Base-by-base conservation (phyloP, 768 basidiomycete genomes). In the Mrakia gelida region DNA sequence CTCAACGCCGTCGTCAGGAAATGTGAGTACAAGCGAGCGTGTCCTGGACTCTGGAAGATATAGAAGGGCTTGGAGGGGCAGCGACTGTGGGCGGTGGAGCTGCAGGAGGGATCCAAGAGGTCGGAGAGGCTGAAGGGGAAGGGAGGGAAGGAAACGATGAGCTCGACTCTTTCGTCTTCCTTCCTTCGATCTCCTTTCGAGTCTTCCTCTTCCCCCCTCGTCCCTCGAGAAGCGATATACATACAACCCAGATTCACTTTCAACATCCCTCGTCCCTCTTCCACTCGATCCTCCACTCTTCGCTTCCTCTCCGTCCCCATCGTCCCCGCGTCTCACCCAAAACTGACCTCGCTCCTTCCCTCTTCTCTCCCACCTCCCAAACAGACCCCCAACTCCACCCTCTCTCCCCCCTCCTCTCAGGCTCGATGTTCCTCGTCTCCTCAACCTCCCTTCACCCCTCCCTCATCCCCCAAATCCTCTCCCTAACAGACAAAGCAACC, bases 401-500 rank as follows among this genome's bases (percentile, higher is more conserved):
- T 5, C 54, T 76, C 63, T 21, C 28, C 30, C 30, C 63, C 5
- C 32, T 78, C 28, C 41, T 78, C 5, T 28, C 61, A 32, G 77
- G 77, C 10, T 38, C 77, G 28, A 78, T 78, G 77, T 43, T 73
- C 71, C 16, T 78, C 72, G 28, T 78, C n/a, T 54, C 72, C 71
- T 2, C 23, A n/a, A n/a, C 41, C 3, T 21, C 52, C 32, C 71
- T 54, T 21, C 59, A 62, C 23, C 62, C 72, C 13, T 23, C 77
- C 9, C 61, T 73, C 34, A 73, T 78, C 34, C 54, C 77, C 34
- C 38, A 65, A 34, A 18, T 78, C 41, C 72, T 78, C 62, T 21
- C 72, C 21, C 32, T 30, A 3, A 59, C 71, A 28, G 72, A 78
- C 62, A 73, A 74, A 52, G 77, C 77, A 18, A 78, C 77, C 7